Percentiles rank a stretch among this genome's conserved stretches.
These are phyloP conservation scores for Aspergillus eucalypticola DNA, from an alignment of 2,329 filamentous ascomycete genomes.

Conservation along the genomic window DNA sequence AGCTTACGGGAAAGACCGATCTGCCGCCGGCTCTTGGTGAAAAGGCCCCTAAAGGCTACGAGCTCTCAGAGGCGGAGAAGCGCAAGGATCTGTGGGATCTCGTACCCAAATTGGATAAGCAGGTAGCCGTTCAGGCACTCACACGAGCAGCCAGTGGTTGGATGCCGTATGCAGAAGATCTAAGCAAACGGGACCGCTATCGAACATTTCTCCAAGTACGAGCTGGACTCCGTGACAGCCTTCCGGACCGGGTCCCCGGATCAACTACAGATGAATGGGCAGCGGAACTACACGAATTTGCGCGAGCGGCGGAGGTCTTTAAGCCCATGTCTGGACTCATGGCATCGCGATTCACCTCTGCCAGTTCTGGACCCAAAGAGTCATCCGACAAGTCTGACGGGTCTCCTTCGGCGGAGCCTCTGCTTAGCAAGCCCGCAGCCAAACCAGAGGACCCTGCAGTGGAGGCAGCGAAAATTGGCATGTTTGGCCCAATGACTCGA, in stretches of 20 bases:
- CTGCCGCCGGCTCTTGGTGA: constrained; percentile 78
- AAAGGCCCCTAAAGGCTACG: constrained; percentile 64
- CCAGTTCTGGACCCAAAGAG: constrained; percentile 40
- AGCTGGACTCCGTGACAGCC: constrained; percentile 60
- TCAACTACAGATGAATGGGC: constrained; percentile 71
- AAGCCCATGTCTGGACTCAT: constrained; percentile 89
- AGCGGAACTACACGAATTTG: constrained; percentile 77
- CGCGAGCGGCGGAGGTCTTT: constrained; percentile 74
- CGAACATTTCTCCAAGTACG: constrained; percentile 76
- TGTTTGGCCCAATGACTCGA: constrained; percentile 90
- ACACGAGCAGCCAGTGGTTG: constrained; percentile 65
- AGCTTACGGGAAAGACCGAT: constrained; percentile 71
- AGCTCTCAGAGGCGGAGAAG: constrained; percentile 63
- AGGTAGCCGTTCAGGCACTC: constrained; percentile 68
- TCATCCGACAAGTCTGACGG: constrained; percentile 39
- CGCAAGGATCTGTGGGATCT: constrained; percentile 59
- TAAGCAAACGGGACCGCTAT: constrained; percentile 77
- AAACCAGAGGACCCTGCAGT: constrained; percentile 76
- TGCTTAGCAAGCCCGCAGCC: constrained; percentile 51
- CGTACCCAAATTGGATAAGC: constrained; percentile 65
- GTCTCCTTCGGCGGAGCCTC: constrained; percentile 28
- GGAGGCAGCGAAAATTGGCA: constrained; percentile 82
- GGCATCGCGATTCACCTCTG: constrained; percentile 86
- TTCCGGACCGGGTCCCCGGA: constrained; percentile 58
- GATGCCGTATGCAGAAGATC: constrained; percentile 83